phyloP scores from a whole-genome alignment of 2,329 filamentous ascomycete genomes.

The Sporothrix globosa region DNA sequence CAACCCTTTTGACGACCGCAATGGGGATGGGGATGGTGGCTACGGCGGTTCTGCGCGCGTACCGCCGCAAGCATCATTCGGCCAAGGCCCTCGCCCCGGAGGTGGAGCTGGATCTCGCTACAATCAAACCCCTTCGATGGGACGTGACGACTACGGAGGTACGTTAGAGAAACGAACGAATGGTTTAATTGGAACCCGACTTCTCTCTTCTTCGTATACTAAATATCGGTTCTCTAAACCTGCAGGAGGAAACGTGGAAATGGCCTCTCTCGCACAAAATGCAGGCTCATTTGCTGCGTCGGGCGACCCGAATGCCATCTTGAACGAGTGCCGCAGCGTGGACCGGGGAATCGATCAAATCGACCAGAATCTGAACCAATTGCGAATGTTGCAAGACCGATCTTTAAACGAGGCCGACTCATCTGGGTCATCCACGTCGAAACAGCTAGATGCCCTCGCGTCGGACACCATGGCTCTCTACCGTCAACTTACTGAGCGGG shows the following conservation, averaged over 20 bases:
- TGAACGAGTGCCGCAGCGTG: constrained; percentile 83
- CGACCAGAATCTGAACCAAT: constrained; percentile 70
- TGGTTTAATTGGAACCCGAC: background rate
- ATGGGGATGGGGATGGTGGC: constrained; percentile 45
- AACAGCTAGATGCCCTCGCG: constrained; percentile 72
- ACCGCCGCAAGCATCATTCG: constrained; percentile 40
- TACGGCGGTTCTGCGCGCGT: constrained; percentile 43
- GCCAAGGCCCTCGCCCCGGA: constrained; percentile 42
- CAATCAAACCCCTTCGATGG: constrained; percentile 41
- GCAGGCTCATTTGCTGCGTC: constrained; percentile 48
- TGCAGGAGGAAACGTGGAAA: constrained; percentile 64
- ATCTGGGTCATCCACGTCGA: constrained; percentile 65
- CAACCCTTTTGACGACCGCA: constrained; percentile 64
- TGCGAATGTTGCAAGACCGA: constrained; percentile 71
- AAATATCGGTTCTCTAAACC: background rate
- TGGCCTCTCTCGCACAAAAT: constrained; percentile 65
- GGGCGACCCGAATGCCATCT: constrained; percentile 71
- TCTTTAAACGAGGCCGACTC: constrained; percentile 76
- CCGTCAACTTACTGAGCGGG: constrained; percentile 74
- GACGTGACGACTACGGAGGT: constrained; percentile 47
- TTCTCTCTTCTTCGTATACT: background rate
- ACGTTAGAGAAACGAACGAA: constrained; percentile 27
- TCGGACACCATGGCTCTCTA: constrained; percentile 83
- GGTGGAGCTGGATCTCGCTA: constrained; percentile 38
- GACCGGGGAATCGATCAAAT: constrained; percentile 76